Conservation (phyloP, 495 filamentous ascomycete species). For the Penicillium samsonianum region DNA sequence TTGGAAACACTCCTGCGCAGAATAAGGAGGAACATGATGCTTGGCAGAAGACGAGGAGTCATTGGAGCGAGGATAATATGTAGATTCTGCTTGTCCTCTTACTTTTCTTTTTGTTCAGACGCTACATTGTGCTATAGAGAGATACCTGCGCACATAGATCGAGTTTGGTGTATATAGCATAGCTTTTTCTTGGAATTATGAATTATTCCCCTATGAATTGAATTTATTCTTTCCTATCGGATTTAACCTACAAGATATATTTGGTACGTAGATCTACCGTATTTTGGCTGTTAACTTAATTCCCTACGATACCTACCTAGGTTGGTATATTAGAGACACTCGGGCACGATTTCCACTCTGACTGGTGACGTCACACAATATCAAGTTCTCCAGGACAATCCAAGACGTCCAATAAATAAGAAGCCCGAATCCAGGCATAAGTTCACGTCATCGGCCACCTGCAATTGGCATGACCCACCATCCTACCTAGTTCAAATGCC, state of each 20-base stretch:
- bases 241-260: background rate
- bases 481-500: background rate
- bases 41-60: slow-evolving; percentile 65
- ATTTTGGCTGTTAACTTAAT: too few species aligned
- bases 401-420: background rate
- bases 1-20: slow-evolving; percentile 61
- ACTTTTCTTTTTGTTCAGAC: background rate
- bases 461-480: background rate
- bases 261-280: background rate
- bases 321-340: background rate
- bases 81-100: slow-evolving; percentile 27
- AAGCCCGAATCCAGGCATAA: background rate
- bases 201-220: background rate
- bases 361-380: slow-evolving; percentile 16
- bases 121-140: slow-evolving; percentile 10
- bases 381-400: background rate
- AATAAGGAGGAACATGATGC: slow-evolving; percentile 62
- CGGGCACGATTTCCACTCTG: slow-evolving; percentile 2
- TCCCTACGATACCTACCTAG: too few species aligned
- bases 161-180: slow-evolving; percentile 6
- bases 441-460: slow-evolving; percentile 10
- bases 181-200: background rate
- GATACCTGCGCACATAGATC: slow-evolving; percentile 11
- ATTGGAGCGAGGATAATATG: slow-evolving; percentile 75
- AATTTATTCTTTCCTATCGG: background rate